Percentiles rank a stretch among this genome's conserved stretches.
Evolutionary conservation across 192 early-diverging fungal genomes (phyloP).

Genomic region (Entomortierella beljakovae): DNA sequence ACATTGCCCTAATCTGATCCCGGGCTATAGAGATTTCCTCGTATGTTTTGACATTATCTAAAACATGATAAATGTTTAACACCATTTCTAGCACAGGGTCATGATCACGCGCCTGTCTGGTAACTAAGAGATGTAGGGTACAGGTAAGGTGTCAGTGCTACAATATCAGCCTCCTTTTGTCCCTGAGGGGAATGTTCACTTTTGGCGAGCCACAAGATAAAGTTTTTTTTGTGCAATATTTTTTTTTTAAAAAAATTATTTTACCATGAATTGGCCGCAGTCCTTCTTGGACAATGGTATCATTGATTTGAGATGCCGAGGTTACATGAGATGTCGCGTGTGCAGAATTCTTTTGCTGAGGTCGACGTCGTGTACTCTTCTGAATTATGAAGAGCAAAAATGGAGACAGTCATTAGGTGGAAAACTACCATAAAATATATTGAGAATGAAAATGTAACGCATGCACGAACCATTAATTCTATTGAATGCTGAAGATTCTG

Average conservation of each 20-base stretch:
- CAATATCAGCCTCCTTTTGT: no score
- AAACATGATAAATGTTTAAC: slow-evolving; percentile 8
- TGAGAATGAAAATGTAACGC: no score
- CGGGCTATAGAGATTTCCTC: slow-evolving; percentile 6
- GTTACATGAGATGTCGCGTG: slow-evolving; percentile 15
- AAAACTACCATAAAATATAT: neutral
- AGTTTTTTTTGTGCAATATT: slow-evolving; percentile 5
- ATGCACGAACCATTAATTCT: no score
- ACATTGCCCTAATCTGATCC: slow-evolving; percentile 20
- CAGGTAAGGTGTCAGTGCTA: neutral
- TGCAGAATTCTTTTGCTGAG: slow-evolving; percentile 25
- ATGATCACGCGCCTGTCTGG: slow-evolving; percentile 11
- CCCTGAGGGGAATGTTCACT: no score
- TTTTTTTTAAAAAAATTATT: slow-evolving; percentile 6
- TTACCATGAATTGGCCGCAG: slow-evolving; percentile 31
- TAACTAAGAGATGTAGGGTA: neutral
- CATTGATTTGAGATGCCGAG: neutral
- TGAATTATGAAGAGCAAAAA: slow-evolving; percentile 1
- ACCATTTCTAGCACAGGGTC: slow-evolving; percentile 12
- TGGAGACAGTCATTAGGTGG: neutral
- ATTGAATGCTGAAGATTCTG: no score
- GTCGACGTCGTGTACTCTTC: slow-evolving; percentile 31
- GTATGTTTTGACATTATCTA: slow-evolving; percentile 30
- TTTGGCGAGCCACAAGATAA: neutral
- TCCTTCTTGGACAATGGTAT: slow-evolving; percentile 4